A percentile compares a stretch with the other conserved stretches of the same genome.
Conservation (phyloP, 768 basidiomycete species). For the Mycena vulgaris region DNA sequence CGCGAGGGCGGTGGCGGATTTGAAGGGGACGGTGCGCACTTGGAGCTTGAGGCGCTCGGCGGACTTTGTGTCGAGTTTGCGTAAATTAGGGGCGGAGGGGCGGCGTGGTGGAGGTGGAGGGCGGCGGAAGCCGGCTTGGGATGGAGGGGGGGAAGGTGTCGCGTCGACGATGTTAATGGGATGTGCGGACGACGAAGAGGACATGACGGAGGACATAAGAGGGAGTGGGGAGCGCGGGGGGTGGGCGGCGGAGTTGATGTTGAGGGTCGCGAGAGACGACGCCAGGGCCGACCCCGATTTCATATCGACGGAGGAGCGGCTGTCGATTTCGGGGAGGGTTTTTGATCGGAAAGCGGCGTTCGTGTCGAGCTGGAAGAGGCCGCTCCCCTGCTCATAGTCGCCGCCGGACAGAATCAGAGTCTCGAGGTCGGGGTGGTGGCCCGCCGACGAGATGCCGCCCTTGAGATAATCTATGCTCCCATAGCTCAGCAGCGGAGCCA, state of each 20-base stretch:
- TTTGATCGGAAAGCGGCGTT: constrained; percentile 65
- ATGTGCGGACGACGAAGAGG: constrained; percentile 49
- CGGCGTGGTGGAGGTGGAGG: constrained; percentile 68
- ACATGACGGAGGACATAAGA: constrained; percentile 66
- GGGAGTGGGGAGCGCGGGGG: constrained; percentile 67
- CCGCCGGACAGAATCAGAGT: constrained; percentile 65
- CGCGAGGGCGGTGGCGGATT: constrained; percentile 56
- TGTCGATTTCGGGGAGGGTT: constrained; percentile 72
- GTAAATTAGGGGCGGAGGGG: constrained; percentile 76
- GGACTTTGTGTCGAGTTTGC: constrained; percentile 68
- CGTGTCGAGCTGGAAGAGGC: constrained; percentile 82
- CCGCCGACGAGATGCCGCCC: constrained; percentile 78
- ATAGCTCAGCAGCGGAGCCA: constrained; percentile 69
- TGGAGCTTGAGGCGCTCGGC: constrained; percentile 62
- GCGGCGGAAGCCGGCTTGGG: constrained; percentile 68
- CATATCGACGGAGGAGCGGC: constrained; percentile 33
- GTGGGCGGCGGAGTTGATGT: constrained; percentile 20
- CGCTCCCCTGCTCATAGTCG: constrained; percentile 57
- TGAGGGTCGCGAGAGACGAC: constrained; percentile 46
- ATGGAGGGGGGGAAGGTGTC: constrained; percentile 78
- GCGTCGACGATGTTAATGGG: constrained; percentile 56
- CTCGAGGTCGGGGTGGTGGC: constrained; percentile 69
- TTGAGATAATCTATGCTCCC: constrained; percentile 78
- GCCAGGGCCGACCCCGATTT: constrained; percentile 54
- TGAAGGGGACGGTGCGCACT: constrained; percentile 70